A percentile compares a stretch with the other conserved stretches of the same genome.
Conservation (phyloP, 345 rosid genomes). For the Erodium maritimum region DNA sequence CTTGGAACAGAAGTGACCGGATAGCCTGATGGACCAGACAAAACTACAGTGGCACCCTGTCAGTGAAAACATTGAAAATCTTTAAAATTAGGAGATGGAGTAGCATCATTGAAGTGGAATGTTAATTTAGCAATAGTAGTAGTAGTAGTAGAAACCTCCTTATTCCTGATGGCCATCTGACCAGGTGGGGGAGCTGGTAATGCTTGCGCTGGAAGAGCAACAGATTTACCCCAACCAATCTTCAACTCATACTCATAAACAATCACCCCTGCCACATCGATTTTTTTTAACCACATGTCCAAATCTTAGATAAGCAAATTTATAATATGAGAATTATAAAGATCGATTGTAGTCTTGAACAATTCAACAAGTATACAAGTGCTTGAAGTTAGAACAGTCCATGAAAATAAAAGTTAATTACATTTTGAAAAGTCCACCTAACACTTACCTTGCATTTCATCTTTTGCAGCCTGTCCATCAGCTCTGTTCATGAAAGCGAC, state of each 20-base stretch:
- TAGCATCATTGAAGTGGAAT: neutral
- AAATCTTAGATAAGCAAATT: neutral
- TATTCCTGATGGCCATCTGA: slow-evolving; percentile 98
- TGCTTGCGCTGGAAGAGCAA: slow-evolving; percentile 97
- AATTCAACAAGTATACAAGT: neutral
- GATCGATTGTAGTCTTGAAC: neutral
- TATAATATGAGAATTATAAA: too few species aligned
- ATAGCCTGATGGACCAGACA: slow-evolving; percentile 98
- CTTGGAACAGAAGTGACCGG: slow-evolving; percentile 71
- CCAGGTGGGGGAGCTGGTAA: slow-evolving; percentile 99
- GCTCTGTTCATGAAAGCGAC: slow-evolving; percentile 96
- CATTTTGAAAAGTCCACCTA: neutral
- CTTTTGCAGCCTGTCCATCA: slow-evolving; percentile 99
- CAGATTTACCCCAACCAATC: slow-evolving; percentile 99
- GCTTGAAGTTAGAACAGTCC: neutral
- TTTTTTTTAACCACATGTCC: neutral
- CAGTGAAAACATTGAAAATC: slow-evolving; percentile 14
- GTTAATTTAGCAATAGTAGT: slow-evolving; percentile 3
- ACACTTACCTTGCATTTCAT: slow-evolving; percentile 91
- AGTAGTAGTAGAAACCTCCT: slow-evolving; percentile 45
- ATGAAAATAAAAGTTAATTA: too few species aligned
- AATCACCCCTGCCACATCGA: slow-evolving; percentile 54
- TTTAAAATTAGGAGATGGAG: neutral
- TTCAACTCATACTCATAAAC: slow-evolving; percentile 93
- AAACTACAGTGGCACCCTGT: slow-evolving; percentile 82